Conservation (phyloP, 352 stramenopile genomes). For the Peronosclerospora sorghi region DNA sequence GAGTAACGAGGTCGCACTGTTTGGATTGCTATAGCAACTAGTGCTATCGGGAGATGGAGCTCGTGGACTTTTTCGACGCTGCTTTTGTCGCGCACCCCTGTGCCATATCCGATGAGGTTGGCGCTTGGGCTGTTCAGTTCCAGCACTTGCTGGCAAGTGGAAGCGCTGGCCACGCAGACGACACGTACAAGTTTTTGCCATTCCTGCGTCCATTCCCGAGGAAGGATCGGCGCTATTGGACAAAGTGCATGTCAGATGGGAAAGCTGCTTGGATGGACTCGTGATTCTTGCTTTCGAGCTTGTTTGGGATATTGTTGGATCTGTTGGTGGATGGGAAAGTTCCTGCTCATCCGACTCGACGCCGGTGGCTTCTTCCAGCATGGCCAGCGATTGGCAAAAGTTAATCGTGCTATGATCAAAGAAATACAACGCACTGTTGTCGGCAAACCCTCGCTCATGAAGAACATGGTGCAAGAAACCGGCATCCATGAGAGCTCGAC, state of each 20-base stretch:
- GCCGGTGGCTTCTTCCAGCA: constrained; percentile 21
- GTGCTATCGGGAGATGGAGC: constrained; percentile 9
- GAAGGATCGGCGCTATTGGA: constrained; percentile 8
- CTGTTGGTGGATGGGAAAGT: not conserved
- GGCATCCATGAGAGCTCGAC: constrained; percentile 49
- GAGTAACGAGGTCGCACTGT: not conserved
- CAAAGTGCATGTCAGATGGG: constrained; percentile 19
- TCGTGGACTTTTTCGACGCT: not conserved
- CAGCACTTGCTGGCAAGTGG: not conserved
- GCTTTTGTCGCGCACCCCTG: constrained; percentile 2
- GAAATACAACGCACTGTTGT: constrained; percentile 27
- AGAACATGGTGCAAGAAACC: constrained; percentile 42
- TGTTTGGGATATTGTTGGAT: not conserved
- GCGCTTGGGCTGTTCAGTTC: constrained; percentile 1
- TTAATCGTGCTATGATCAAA: constrained; percentile 40
- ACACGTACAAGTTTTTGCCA: constrained; percentile 9
- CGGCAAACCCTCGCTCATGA: constrained; percentile 29
- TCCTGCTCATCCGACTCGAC: constrained; percentile 19
- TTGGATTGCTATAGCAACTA: constrained; percentile 8
- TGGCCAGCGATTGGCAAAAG: constrained; percentile 29
- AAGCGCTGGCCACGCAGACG: constrained; percentile 11
- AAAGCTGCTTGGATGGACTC: constrained; percentile 11
- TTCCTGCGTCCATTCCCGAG: not conserved
- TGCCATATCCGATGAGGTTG: constrained; percentile 3
- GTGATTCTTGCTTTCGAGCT: constrained; percentile 8